Evolutionary conservation across 176 grass and related monocot species (phyloP), one percentile per base, ranked within the genome.

Genomic region (Ensete ventricosum): DNA sequence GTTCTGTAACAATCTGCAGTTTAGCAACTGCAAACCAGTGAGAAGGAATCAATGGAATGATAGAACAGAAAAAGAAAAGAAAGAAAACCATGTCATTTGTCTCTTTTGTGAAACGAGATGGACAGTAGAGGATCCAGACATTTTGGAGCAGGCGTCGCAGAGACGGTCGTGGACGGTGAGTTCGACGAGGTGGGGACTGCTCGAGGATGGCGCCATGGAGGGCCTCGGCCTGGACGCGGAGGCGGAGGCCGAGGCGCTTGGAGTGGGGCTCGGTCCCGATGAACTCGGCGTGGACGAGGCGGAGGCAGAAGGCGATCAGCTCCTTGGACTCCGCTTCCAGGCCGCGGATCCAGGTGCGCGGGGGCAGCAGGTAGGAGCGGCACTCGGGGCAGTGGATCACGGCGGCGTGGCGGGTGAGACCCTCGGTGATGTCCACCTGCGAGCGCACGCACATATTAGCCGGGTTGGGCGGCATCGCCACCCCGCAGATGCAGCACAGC

Each of bases 191-290:
- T 86, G 89, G 11, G 11, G 89, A 77, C 72, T 96, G 89, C 82
- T 96, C 89, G 64, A 90, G 89, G 89, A 92, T 76, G 52, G 91
- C 54, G 53, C 87, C 89, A 10, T 92, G 70, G 72, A 84, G 72
- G 77, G 86, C 87, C 87, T 96, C 93, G 71, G 85, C 83, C 72
- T 87, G 89, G 84, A 96, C 89, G 77, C 89, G 83, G 71, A 96
- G 84, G 78, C 88, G 88, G 81, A 96, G 85, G 87, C 85, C 85
- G 73, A 96, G 83, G 76, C 89, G 93, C 87, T 96, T 96, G 82
- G 93, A 96, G 84, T 96, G 93, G 59, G 89, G 93, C 76, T 96
- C 93, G 43, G 89, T 92, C 83, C 92, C 92, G 77, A 90, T 82
- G 71, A 96, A 96, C 85, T 90, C 89, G 14, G 93, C 87, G 71